phyloP scores from a whole-genome alignment of 2,329 filamentous ascomycete genomes.

The Sclerotinia spermophila region DNA sequence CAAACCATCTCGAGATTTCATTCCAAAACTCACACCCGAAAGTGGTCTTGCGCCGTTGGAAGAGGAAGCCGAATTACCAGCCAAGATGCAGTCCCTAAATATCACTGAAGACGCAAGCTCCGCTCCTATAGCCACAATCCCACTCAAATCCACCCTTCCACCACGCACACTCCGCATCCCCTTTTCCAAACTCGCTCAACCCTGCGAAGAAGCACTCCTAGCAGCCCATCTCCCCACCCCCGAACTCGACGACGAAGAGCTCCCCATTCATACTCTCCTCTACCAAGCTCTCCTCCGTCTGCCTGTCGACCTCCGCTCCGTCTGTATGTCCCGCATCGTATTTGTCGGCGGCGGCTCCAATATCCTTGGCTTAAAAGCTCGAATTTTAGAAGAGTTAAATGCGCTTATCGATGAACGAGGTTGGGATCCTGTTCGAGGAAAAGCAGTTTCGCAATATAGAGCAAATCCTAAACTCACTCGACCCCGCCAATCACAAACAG shows the following conservation, averaged over 20 bases:
- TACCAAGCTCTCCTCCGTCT: conserved; percentile 73
- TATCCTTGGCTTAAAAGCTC: conserved; percentile 73
- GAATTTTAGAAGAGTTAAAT: conserved; percentile 72
- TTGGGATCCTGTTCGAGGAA: conserved; percentile 65
- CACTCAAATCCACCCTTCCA: conserved; percentile 42
- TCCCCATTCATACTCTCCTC: conserved; percentile 70
- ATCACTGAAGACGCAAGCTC: conserved; percentile 23
- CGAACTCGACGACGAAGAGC: conserved; percentile 82
- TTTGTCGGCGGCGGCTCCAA: conserved; percentile 78
- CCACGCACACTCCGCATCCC: conserved; percentile 60
- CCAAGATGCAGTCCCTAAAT: conserved; percentile 29
- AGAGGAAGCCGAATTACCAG: conserved; percentile 52
- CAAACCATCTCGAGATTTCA: conserved; percentile 35
- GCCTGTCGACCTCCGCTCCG: conserved; percentile 74
- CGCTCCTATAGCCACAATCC: conserved; percentile 40
- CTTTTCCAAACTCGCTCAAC: conserved; percentile 67
- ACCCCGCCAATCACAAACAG: neutral
- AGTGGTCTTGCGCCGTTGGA: conserved; percentile 49
- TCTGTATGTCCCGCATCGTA: conserved; percentile 85
- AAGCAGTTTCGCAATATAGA: conserved; percentile 16
- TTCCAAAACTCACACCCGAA: conserved; percentile 24
- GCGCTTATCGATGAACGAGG: conserved; percentile 63
- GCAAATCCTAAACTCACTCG: conserved; percentile 6
- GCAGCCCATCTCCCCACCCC: conserved; percentile 49
- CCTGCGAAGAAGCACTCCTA: conserved; percentile 74